Percentiles rank a stretch among this genome's conserved stretches.
Evolutionary conservation across 2,329 filamentous ascomycete species (phyloP).

Genomic region (Alternaria sp.): DNA sequence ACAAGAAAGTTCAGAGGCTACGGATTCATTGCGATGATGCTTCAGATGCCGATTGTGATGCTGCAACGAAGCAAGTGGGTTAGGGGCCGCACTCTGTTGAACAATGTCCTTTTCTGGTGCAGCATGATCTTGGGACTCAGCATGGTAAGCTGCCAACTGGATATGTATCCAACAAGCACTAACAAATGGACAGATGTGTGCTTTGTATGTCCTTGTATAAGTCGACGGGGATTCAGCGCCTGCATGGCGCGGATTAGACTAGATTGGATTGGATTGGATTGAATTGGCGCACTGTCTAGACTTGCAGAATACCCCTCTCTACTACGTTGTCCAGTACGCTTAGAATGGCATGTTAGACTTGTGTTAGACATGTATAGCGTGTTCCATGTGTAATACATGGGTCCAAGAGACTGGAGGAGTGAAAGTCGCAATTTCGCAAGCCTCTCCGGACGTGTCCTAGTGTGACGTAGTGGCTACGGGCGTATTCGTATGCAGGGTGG

Average conservation of each 20-base stretch:
- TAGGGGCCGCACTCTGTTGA: slow-evolving; percentile 76
- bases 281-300: slow-evolving; percentile 1
- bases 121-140: slow-evolving; percentile 89
- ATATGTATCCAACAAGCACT: background rate
- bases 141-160: slow-evolving; percentile 65
- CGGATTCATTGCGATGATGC: slow-evolving; percentile 93
- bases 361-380: background rate
- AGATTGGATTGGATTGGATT: background rate
- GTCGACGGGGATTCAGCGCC: background rate
- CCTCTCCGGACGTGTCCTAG: slow-evolving; percentile 5
- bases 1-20: slow-evolving; percentile 96
- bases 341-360: background rate
- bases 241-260: background rate
- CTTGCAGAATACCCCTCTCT: slow-evolving; percentile 31
- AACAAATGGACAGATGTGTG: slow-evolving; percentile 45
- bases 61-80: slow-evolving; percentile 84
- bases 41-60: slow-evolving; percentile 94
- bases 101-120: slow-evolving; percentile 81
- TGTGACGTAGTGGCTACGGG: slow-evolving; percentile 12
- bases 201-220: slow-evolving; percentile 50
- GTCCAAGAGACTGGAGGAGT: background rate
- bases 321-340: background rate
- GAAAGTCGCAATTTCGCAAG: slow-evolving; percentile 13
- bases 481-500: slow-evolving; percentile 7
- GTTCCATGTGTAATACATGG: background rate